Evolutionary conservation across 2,329 filamentous ascomycete genomes (phyloP), one percentile per base, ranked within the genome.

Genomic region (Microsporum audouinii): DNA sequence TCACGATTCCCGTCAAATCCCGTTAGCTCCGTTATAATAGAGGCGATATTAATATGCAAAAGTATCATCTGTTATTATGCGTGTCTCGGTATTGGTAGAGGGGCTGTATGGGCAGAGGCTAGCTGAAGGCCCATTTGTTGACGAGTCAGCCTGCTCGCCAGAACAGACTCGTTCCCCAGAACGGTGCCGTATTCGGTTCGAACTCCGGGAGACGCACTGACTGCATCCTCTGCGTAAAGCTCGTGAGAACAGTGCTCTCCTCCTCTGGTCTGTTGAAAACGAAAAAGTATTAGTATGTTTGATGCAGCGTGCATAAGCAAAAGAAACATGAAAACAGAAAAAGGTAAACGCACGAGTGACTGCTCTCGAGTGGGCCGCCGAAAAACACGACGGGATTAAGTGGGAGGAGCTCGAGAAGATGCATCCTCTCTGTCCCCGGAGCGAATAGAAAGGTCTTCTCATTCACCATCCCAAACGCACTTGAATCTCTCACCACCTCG

Each of bases 361-460:
- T 57, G 14, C 6, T 47, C 31, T 76, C 72, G 58, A 76, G 63
- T 3, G 73, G 72, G 0, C 71, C 85, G 0, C 85, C 85, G 12
- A 88, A 76, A 10, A 84, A 82, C 1, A 86, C 66, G 0, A 73
- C 77, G 0, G 85, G 85, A 0, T 71, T 64, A 0, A 71, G 68
- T 1, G 73, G 66, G 1, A 88, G 71, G 0, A 83, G 77, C 4
- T 76, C 69, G 27, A 79, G 73, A 57, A 88, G 45, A 81, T 77
- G 41, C 72, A 75, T 27, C 73, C 62, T 85, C 61, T 78, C 76
- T 0, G 74, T 77, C 58, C 88, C 85, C 0, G 88, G 77, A 0
- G 82, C 85, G 64, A 82, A 88, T 1, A 87, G 74, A 1, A 89
- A 68, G 0, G 82, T 80, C 0, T 72, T 66, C 0, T 68, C 56